Conservation (phyloP, 2,329 filamentous ascomycete species). For the Pseudocercospora vitis region DNA sequence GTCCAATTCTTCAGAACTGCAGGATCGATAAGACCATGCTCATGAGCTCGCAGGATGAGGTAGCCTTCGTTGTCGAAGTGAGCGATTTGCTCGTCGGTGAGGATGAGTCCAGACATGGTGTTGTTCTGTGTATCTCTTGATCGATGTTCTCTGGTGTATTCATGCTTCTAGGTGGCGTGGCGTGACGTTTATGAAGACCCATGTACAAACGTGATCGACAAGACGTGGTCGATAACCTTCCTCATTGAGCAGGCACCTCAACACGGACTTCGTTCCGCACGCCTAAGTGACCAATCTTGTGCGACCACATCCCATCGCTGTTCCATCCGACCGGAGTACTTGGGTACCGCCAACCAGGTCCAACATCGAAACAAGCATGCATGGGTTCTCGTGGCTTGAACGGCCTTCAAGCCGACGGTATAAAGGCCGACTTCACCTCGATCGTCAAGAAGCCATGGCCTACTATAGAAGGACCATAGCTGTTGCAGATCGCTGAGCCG, state of each 20-base stretch:
- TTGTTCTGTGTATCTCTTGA: not conserved
- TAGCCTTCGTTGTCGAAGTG: constrained; percentile 30
- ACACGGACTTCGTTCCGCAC: constrained; percentile 1
- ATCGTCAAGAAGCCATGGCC: not conserved
- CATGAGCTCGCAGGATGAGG: constrained; percentile 25
- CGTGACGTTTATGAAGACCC: not conserved
- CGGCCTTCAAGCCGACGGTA: constrained; percentile 1
- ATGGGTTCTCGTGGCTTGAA: not conserved
- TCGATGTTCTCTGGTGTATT: not conserved
- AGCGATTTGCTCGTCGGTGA: constrained; percentile 26
- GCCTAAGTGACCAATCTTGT: not conserved
- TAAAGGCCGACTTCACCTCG: not conserved
- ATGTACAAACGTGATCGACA: not conserved
- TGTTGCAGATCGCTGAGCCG: not conserved
- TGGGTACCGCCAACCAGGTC: not conserved
- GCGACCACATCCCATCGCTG: not conserved
- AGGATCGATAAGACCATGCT: constrained; percentile 28
- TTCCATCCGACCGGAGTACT: constrained; percentile 4
- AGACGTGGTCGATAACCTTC: not conserved
- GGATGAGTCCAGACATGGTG: constrained; percentile 25
- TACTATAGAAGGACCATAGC: not conserved
- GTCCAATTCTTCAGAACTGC: constrained; percentile 27
- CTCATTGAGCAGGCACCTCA: not conserved
- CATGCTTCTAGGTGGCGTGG: not conserved
- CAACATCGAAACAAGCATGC: constrained; percentile 1